Base-by-base conservation (phyloP, 2,329 filamentous ascomycete genomes). In the Emericellopsis cladophorae region DNA sequence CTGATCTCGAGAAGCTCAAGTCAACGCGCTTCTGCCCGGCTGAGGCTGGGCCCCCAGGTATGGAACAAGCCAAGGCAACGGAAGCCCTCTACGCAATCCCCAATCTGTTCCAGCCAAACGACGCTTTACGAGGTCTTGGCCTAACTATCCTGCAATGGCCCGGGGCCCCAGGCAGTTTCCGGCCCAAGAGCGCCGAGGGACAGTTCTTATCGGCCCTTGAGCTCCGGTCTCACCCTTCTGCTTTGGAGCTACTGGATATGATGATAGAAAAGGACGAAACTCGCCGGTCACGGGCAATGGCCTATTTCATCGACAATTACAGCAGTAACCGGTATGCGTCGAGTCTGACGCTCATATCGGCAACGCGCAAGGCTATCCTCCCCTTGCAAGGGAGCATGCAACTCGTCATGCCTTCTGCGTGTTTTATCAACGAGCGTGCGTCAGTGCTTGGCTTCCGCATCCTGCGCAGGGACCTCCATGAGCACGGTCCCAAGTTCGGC, bases 91-190 rank as follows among this genome's bases (percentile, higher is more conserved):
- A 84, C 61, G 82, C 75, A 49, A 74, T 90, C 1, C 81, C 76
- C 1, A 84, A 94, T 43, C 69, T 95, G 0, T 94, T 83, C 53
- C 84, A 90, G 55, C 89, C 89, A 4, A 81, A 81, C 41, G 77
- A 81, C 32, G 62, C 73, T 1, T 66, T 93, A 7, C 73, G 84
- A 31, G 67, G 75, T 16, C 69, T 96, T 10, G 72, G 75, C 4
- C 60, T 96, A 8, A 84, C 84, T 0, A 70, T 95, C 4, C 60
- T 93, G 34, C 84, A 87, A 54, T 96, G 88, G 88, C 84, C 84
- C 4, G 84, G 74, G 0, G 66, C 67, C 18, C 65, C 68, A 10
- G 72, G 79, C 4, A 76, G 72, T 45, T 86, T 80, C 55, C 70
- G 76, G 37, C 59, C 72, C n/a, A 65, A 59, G 40, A 84, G 78